Percentiles rank a stretch among this genome's conserved stretches.
Conservation (phyloP, 2,329 filamentous ascomycete species). For the Verticillium tricorpus region DNA sequence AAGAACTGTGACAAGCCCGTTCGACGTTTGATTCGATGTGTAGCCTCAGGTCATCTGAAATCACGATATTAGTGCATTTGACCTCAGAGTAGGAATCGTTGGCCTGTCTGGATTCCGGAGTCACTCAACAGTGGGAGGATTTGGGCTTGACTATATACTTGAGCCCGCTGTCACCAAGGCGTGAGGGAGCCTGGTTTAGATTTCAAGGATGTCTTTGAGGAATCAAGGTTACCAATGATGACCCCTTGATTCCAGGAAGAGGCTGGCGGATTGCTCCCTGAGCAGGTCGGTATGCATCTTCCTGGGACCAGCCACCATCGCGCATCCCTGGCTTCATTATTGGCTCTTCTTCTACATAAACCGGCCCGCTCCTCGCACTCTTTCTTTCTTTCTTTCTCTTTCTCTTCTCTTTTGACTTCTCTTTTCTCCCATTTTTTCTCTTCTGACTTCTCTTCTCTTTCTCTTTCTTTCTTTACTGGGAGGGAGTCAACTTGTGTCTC, state of each 20-base stretch:
- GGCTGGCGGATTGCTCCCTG: neutral
- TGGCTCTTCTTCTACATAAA: neutral
- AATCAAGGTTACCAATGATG: neutral
- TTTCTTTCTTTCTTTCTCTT: constrained; percentile 5
- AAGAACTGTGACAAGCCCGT: neutral
- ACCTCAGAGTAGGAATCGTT: too few relatives aligned
- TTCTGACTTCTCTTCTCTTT: constrained; percentile 2
- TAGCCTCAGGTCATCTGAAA: too few relatives aligned
- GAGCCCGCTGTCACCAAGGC: too few relatives aligned
- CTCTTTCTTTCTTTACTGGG: constrained; percentile 2
- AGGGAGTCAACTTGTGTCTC: neutral
- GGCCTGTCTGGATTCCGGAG: too few relatives aligned
- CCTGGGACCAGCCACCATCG: neutral
- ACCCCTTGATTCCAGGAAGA: neutral
- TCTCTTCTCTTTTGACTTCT: constrained; percentile 2
- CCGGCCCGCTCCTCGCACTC: neutral
- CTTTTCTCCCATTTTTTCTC: constrained; percentile 2
- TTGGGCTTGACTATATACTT: too few relatives aligned
- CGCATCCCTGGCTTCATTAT: neutral
- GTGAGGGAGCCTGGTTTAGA: neutral
- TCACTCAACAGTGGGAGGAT: too few relatives aligned
- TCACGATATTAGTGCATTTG: too few relatives aligned
- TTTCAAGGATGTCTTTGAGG: neutral
- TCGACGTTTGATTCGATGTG: neutral
- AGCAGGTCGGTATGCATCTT: neutral